phyloP scores from a whole-genome alignment of 1,139 yeast genomes.

The Blastobotrys proliferans region DNA sequence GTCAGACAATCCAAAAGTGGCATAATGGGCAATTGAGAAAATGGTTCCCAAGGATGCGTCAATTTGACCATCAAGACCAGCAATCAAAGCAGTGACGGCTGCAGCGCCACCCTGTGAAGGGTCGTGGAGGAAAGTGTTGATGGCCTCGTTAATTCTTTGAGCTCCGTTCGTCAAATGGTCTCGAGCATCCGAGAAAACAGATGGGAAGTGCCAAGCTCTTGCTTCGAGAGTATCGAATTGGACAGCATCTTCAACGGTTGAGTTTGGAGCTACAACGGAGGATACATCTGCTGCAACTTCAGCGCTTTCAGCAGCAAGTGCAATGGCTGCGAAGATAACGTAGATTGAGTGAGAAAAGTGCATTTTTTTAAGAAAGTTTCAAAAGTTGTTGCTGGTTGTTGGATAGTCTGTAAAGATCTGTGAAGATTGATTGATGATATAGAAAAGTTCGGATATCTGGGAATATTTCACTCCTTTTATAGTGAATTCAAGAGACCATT shows the following conservation, averaged over 20 bases:
- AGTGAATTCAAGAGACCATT: no score
- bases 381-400: neutral
- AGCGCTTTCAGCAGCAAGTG: conserved; percentile 3
- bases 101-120: conserved; percentile 27
- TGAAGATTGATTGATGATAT: no score
- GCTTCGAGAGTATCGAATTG: neutral
- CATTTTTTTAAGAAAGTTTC: neutral
- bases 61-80: conserved; percentile 34
- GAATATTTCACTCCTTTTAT: no score
- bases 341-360: conserved; percentile 2
- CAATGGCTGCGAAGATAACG: conserved; percentile 4
- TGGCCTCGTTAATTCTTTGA: conserved; percentile 22
- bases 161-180: conserved; percentile 22
- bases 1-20: conserved; percentile 27
- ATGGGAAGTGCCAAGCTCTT: neutral
- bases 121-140: conserved; percentile 18
- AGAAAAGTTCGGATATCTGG: no score
- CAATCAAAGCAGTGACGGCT: conserved; percentile 25
- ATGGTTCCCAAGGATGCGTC: conserved; percentile 29
- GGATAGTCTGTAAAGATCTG: no score
- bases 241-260: neutral
- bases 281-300: no score
- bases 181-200: conserved; percentile 5
- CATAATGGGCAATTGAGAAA: conserved; percentile 23
- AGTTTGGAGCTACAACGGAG: conserved; percentile 1